phyloP scores from a whole-genome alignment of 495 filamentous ascomycete genomes.

The Parmelia sp. region DNA sequence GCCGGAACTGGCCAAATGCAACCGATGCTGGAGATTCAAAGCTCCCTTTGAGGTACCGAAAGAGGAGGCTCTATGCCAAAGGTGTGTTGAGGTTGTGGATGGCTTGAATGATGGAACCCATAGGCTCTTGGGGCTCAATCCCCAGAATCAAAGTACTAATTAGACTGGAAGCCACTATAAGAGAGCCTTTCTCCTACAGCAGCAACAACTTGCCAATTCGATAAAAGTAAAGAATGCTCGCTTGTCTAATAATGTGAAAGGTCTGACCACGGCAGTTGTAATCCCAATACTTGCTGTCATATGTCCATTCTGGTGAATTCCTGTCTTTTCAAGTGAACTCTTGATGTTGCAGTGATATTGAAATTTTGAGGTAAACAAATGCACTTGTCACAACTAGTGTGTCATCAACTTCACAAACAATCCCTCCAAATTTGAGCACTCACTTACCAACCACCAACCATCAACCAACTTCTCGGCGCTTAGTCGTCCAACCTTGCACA shows the following conservation, averaged over 20 bases:
- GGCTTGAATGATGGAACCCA: constrained; percentile 28
- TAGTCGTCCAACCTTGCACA: background rate
- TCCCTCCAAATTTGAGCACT: background rate
- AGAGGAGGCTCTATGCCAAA: constrained; percentile 59
- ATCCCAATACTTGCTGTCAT: background rate
- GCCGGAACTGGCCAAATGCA: constrained; percentile 67
- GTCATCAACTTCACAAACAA: background rate
- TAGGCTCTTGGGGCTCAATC: constrained; percentile 8
- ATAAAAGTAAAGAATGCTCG: background rate
- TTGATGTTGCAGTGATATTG: background rate
- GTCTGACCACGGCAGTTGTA: background rate
- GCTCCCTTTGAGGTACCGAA: constrained; percentile 38
- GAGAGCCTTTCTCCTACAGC: background rate
- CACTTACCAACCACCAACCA: background rate
- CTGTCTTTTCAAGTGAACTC: background rate
- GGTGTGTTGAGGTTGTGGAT: constrained; percentile 64
- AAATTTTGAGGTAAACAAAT: background rate
- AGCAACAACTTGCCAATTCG: background rate
- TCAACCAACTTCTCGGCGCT: background rate
- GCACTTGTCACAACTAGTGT: background rate
- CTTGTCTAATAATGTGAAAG: background rate
- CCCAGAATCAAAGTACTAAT: background rate
- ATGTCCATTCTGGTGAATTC: background rate
- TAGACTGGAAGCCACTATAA: background rate
- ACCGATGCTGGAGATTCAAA: constrained; percentile 81